phyloP scores from a whole-genome alignment of 208 protist species.

The Chromosphaera perkinsii region DNA sequence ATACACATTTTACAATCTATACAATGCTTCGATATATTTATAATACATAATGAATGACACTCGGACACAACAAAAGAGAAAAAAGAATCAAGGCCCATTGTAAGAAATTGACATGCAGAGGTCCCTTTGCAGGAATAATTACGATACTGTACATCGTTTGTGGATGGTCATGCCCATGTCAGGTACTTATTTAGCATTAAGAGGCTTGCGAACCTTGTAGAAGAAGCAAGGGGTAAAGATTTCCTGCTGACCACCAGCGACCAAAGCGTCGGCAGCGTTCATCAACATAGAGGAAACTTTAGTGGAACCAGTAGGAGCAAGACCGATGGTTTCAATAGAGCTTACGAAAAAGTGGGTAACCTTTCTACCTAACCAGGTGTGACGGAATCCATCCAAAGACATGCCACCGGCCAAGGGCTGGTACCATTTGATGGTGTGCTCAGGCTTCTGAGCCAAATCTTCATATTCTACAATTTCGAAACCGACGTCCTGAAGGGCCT shows the following conservation, averaged over 20 bases:
- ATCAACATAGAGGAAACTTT: conserved; percentile 75
- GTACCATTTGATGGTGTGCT: conserved; percentile 68
- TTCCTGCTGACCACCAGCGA: conserved; percentile 70
- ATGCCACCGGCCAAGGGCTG: conserved; percentile 67
- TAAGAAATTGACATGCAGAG: no score
- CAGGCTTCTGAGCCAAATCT: neutral
- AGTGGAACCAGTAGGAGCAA: conserved; percentile 56
- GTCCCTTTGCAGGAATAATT: no score
- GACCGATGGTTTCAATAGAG: neutral
- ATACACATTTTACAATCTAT: no score
- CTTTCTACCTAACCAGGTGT: neutral
- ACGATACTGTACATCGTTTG: no score
- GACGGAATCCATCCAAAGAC: conserved; percentile 58
- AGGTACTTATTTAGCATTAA: no score
- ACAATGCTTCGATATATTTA: no score
- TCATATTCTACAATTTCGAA: conserved; percentile 77
- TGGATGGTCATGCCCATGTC: no score
- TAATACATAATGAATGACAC: no score
- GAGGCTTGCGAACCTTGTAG: conserved; percentile 75
- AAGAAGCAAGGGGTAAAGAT: conserved; percentile 86
- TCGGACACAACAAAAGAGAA: no score
- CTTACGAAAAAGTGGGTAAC: neutral
- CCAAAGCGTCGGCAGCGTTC: conserved; percentile 74
- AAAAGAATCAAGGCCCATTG: no score
- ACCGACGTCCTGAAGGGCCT: conserved; percentile 76